phyloP scores from a whole-genome alignment of 1,284 basidiomycete genomes.

The Trametes versicolor region DNA sequence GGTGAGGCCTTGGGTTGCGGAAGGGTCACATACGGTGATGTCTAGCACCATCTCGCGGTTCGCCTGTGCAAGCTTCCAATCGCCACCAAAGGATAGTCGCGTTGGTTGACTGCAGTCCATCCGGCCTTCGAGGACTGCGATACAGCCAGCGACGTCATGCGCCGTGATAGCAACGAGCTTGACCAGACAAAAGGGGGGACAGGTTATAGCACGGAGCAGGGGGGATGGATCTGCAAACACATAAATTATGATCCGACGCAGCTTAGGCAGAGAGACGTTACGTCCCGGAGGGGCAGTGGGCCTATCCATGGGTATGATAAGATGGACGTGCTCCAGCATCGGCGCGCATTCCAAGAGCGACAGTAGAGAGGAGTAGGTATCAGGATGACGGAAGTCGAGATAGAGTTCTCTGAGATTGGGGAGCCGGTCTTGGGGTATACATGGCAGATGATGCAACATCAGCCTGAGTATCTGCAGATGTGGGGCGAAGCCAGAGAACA shows the following conservation, averaged over 20 bases:
- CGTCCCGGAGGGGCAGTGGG: too few relatives aligned
- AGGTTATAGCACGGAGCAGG: too few relatives aligned
- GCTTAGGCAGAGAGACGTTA: too few relatives aligned
- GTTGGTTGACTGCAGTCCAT: background rate
- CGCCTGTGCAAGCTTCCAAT: background rate
- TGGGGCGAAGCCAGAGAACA: background rate
- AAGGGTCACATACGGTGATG: background rate
- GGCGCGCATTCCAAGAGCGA: background rate
- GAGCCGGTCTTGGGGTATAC: background rate
- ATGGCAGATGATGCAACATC: background rate
- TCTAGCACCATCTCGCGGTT: background rate
- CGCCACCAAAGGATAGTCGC: background rate
- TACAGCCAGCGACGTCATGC: background rate
- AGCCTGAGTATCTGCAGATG: background rate
- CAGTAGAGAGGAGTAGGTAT: background rate
- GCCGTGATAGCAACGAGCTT: too few relatives aligned
- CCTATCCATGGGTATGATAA: too few relatives aligned
- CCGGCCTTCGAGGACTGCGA: background rate
- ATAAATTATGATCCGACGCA: too few relatives aligned
- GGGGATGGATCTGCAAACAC: too few relatives aligned
- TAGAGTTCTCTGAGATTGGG: conserved; percentile 1
- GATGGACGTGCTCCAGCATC: too few relatives aligned
- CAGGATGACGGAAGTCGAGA: background rate
- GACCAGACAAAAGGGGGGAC: too few relatives aligned
- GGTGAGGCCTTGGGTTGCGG: background rate